Percentiles rank a stretch among this genome's conserved stretches.
Conservation (phyloP, 768 basidiomycete genomes). For the Auriscalpium orientale region DNA sequence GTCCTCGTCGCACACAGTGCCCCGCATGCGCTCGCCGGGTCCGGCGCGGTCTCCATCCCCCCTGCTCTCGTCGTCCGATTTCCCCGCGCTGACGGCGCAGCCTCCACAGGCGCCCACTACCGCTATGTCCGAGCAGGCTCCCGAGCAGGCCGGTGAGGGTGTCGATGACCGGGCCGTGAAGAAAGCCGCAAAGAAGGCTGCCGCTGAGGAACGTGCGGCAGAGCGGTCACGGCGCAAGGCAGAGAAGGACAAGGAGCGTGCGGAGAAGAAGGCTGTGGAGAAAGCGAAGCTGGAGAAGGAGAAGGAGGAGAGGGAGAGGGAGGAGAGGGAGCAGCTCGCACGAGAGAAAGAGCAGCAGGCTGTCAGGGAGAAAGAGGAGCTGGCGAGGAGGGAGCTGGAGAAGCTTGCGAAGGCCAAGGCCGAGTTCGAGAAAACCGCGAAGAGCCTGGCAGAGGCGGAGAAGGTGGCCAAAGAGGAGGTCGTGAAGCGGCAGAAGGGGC, state of each 20-base stretch:
- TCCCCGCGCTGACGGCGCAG: constrained; percentile 57
- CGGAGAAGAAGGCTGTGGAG: constrained; percentile 57
- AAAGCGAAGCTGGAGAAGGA: constrained; percentile 37
- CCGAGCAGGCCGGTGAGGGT: constrained; percentile 22
- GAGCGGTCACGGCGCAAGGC: constrained; percentile 59
- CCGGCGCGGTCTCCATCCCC: constrained; percentile 26
- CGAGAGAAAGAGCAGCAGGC: constrained; percentile 27
- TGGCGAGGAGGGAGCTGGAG: constrained; percentile 24
- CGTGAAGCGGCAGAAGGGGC: constrained; percentile 6
- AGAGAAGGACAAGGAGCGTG: constrained; percentile 47
- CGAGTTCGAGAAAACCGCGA: constrained; percentile 18
- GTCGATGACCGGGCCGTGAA: constrained; percentile 52
- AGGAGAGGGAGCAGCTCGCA: constrained; percentile 26
- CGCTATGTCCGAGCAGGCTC: constrained; percentile 24
- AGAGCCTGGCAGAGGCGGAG: constrained; percentile 21
- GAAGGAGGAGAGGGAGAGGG: constrained; percentile 31
- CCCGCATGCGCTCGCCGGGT: constrained; percentile 1
- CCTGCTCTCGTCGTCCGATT: constrained; percentile 60
- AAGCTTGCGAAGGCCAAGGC: constrained; percentile 22
- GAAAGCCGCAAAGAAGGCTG: constrained; percentile 52
- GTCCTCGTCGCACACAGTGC: constrained; percentile 12
- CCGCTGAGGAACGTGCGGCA: constrained; percentile 51
- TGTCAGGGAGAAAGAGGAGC: constrained; percentile 31
- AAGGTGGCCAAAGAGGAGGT: constrained; percentile 16
- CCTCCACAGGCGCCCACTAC: constrained; percentile 23